phyloP scores from a whole-genome alignment of 2,329 filamentous ascomycete species.

The Penicillium frequentans region DNA sequence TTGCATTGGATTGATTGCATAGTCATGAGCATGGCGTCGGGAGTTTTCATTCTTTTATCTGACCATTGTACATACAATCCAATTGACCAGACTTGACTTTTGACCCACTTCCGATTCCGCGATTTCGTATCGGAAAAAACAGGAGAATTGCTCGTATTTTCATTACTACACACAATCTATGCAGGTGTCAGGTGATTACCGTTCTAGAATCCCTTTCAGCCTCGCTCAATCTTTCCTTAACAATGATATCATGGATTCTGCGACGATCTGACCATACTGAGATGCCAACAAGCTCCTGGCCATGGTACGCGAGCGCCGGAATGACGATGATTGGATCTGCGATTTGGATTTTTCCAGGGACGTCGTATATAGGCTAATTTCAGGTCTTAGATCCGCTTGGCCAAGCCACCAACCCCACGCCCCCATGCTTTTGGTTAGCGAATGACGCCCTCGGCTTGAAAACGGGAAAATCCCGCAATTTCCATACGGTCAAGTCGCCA shows the following conservation, averaged over 20 bases:
- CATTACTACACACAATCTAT: background rate
- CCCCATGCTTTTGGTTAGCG: conserved; percentile 1
- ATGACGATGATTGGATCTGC: background rate
- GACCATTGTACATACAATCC: background rate
- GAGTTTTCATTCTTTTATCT: conserved; percentile 9
- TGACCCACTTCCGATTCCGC: background rate
- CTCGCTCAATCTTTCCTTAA: background rate
- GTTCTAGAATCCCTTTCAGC: background rate
- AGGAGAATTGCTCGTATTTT: background rate
- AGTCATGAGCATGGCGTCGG: conserved; percentile 20
- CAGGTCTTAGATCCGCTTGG: conserved; percentile 1
- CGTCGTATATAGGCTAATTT: background rate
- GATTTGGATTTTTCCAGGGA: background rate
- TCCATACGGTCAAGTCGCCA: background rate
- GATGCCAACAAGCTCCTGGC: background rate
- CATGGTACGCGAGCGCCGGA: background rate
- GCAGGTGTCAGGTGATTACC: background rate
- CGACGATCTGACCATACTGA: background rate
- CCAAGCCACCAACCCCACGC: conserved; percentile 7
- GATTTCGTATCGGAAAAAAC: too few relatives aligned
- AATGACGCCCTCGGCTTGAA: conserved; percentile 16
- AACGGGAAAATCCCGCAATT: conserved; percentile 12
- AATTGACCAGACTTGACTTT: background rate
- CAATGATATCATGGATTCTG: background rate
- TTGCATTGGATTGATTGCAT: conserved; percentile 13